These are phyloP conservation scores for Hanseniaspora opuntiae DNA, from an alignment of 805 yeast species.

Conservation along the genomic window DNA sequence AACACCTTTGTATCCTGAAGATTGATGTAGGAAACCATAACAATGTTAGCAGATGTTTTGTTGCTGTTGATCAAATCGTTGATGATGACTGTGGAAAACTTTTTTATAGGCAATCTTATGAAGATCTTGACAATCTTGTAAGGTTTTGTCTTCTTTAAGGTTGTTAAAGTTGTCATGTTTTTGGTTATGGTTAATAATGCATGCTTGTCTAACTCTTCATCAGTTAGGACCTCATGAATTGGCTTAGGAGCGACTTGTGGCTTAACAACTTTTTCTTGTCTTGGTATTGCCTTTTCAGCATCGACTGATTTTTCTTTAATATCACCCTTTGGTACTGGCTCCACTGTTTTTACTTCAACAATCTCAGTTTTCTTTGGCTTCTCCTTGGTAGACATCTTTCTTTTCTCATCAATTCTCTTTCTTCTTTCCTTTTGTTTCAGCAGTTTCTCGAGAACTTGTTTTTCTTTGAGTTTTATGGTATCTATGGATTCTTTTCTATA, in stretches of 20 bases:
- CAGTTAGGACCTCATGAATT: not conserved
- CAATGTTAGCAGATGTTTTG: constrained; percentile 25
- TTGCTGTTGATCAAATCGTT: not conserved
- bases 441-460: not conserved
- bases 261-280: not conserved
- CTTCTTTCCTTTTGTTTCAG: not conserved
- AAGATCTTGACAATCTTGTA: constrained; percentile 25
- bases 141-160: constrained; percentile 13
- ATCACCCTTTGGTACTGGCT: not conserved
- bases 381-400: not conserved
- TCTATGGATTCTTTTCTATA: not conserved
- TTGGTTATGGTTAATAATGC: constrained; percentile 6
- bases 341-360: not conserved
- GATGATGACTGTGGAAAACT: constrained; percentile 19
- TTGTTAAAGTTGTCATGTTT: not conserved
- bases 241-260: not conserved
- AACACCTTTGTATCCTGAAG: constrained; percentile 10
- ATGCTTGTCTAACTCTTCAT: constrained; percentile 7
- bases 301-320: not conserved
- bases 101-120: constrained; percentile 23
- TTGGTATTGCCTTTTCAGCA: not conserved
- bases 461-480: not conserved
- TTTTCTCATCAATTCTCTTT: not conserved
- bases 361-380: not conserved
- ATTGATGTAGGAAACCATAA: constrained; percentile 23